Base-by-base conservation (phyloP, 257 asterid genomes). In the Galeopsis tetrahit region DNA sequence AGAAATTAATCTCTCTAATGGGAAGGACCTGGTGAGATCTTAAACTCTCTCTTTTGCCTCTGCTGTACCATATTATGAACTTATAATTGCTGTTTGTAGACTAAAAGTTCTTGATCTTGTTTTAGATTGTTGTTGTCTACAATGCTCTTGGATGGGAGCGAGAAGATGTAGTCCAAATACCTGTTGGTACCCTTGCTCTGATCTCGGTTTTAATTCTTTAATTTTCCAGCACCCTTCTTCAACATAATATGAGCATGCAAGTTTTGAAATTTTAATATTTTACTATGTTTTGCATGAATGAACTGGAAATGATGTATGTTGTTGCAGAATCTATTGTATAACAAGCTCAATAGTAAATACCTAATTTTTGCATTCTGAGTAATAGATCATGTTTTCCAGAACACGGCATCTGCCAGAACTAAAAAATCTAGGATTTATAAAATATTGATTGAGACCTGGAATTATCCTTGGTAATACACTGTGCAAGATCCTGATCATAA, bases 111-210 rank as follows among this genome's bases (percentile, higher is more conserved):
- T 77, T 73, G 59, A 3, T 73, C 63, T 49, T 28, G 53, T 51
- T 69, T 67, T 70, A 81, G 85, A 67, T 68, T 57, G 74, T 78
- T 52, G 71, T 81, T 65, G 82, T 78, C 68, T 81, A 81, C 72
- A 81, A 81, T 63, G 76, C 85, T 62, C 76, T 78, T 63, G 85
- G 85, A 68, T 81, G 85, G 85, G 79, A 78, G 65, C 65, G 81
- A 71, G 79, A 72, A 52, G 82, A 75, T 63, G 70, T 81, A 6
- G 73, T 81, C 58, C 77, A 73, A 43, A 62, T 81, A 40, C 82
- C 85, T 66, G 85, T 81, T 9, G 4, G 82, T 75, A 71, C 33
- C 77, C 75, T 34, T 58, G 51, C 63, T 66, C 80, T 71, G 69
- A 66, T 75, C 63, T 66, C n/a, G 9, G 66, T 75, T 75, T 63